These are phyloP conservation scores for Yamadazyma kanchanaburiensis DNA, from an alignment of 1,139 yeast species.

Conservation along the genomic window DNA sequence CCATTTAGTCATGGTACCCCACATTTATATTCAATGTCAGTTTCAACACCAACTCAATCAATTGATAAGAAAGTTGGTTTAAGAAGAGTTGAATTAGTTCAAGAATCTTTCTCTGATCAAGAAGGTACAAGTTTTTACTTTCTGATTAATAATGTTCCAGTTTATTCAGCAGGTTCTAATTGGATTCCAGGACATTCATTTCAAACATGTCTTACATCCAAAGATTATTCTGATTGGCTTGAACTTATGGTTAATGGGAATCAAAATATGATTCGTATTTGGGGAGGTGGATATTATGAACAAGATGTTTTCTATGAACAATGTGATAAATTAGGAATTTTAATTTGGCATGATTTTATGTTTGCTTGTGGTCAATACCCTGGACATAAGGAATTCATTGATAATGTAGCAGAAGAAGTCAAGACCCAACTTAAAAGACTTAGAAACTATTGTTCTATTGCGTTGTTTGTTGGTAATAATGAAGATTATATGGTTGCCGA, in stretches of 20 bases:
- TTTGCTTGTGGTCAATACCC: slow-evolving; percentile 54
- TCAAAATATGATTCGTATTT: slow-evolving; percentile 44
- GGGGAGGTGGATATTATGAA: slow-evolving; percentile 52
- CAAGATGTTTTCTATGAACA: slow-evolving; percentile 35
- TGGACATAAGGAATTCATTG: slow-evolving; percentile 23
- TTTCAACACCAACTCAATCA: slow-evolving; percentile 10
- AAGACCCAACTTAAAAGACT: slow-evolving; percentile 32
- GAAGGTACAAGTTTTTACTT: slow-evolving; percentile 40
- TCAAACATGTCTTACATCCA: slow-evolving; percentile 22
- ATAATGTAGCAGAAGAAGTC: slow-evolving; percentile 29
- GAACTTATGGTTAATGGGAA: slow-evolving; percentile 30
- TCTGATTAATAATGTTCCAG: slow-evolving; percentile 33
- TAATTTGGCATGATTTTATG: slow-evolving; percentile 53
- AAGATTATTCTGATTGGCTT: slow-evolving; percentile 34
- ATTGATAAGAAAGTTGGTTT: slow-evolving; percentile 25
- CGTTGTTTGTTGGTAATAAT: slow-evolving; percentile 40
- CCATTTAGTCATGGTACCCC: slow-evolving; percentile 39
- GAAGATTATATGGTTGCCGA: slow-evolving; percentile 48
- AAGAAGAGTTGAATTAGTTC: slow-evolving; percentile 35
- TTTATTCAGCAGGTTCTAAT: slow-evolving; percentile 38
- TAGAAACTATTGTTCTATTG: slow-evolving; percentile 32
- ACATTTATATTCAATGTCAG: slow-evolving; percentile 23
- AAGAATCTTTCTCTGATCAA: slow-evolving; percentile 25
- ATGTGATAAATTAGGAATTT: slow-evolving; percentile 41
- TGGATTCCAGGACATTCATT: slow-evolving; percentile 50